These are phyloP conservation scores for Cutaneotrichosporon sp. DNA, from an alignment of 1,284 basidiomycete genomes.

Conservation along the genomic window DNA sequence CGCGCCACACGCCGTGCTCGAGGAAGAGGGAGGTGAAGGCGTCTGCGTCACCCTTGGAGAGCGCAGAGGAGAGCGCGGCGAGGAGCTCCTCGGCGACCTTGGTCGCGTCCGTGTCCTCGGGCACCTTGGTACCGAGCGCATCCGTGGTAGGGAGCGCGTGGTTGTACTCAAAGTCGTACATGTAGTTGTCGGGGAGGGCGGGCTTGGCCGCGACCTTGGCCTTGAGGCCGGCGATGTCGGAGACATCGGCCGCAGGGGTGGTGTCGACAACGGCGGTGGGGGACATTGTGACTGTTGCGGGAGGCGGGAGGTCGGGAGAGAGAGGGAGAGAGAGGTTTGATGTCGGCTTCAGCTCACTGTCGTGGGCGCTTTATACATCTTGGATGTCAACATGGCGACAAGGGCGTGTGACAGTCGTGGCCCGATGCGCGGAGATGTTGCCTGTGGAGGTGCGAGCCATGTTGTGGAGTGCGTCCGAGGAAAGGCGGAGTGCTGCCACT, in stretches of 20 bases:
- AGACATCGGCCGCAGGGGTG: neutral
- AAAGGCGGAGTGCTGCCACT: neutral
- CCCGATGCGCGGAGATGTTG: neutral
- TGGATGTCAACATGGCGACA: neutral
- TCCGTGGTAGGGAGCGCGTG: conserved; percentile 28
- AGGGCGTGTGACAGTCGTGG: neutral
- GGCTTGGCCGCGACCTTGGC: conserved; percentile 9
- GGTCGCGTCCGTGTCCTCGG: conserved; percentile 17
- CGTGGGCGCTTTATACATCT: neutral
- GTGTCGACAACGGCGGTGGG: conserved; percentile 25
- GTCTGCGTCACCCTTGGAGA: conserved; percentile 15
- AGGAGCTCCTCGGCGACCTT: conserved; percentile 8
- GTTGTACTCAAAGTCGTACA: conserved; percentile 37
- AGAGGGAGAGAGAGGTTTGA: no score
- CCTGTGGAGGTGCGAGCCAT: neutral
- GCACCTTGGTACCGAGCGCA: conserved; percentile 20
- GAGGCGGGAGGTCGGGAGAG: neutral
- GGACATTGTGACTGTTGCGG: conserved; percentile 18
- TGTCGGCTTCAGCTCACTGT: neutral
- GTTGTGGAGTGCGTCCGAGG: neutral
- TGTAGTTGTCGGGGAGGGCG: conserved; percentile 28
- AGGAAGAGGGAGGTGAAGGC: conserved; percentile 33
- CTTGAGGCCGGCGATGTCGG: conserved; percentile 20
- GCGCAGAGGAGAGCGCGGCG: conserved; percentile 5
- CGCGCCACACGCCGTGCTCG: conserved; percentile 33